These are phyloP conservation scores for Tylopilus sp. DNA, from an alignment of 768 basidiomycete species.

Conservation along the genomic window DNA sequence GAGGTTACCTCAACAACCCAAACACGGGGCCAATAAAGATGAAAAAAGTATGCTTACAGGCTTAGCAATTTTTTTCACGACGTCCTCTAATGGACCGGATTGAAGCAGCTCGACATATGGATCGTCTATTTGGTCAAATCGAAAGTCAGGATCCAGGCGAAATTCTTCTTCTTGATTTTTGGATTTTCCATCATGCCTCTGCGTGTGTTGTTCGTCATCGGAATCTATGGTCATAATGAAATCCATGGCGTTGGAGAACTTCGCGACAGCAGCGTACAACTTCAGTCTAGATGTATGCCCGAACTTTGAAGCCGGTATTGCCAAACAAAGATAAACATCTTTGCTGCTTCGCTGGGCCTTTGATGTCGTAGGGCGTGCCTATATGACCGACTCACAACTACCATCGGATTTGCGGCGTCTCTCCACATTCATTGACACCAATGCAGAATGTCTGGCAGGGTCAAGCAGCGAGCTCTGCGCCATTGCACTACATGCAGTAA, in stretches of 20 bases:
- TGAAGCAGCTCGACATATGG: conserved; percentile 57
- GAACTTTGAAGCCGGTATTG: background rate
- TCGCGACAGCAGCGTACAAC: background rate
- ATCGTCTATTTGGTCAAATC: conserved; percentile 76
- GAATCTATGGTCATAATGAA: conserved; percentile 86
- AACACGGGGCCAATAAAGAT: background rate
- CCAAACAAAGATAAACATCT: conserved; percentile 24
- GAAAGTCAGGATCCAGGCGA: conserved; percentile 76
- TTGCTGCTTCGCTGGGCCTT: no score
- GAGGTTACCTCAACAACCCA: conserved; percentile 7
- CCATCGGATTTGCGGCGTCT: conserved; percentile 46
- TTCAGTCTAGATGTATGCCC: background rate
- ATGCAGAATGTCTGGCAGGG: conserved; percentile 51
- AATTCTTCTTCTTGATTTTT: conserved; percentile 49
- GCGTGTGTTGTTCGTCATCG: conserved; percentile 55
- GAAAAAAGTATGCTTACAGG: conserved; percentile 44
- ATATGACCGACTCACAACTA: conserved; percentile 23
- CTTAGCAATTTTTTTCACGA: conserved; percentile 60
- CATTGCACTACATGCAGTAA: conserved; percentile 64
- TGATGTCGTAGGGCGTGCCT: background rate
- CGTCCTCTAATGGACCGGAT: conserved; percentile 44
- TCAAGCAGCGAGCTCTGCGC: conserved; percentile 51
- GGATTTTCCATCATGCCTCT: conserved; percentile 20
- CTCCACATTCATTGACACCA: conserved; percentile 51
- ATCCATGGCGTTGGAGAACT: conserved; percentile 36